A percentile compares a stretch with the other conserved stretches of the same genome.
Conservation (phyloP, 352 stramenopile species). For the Phytopythium aichiense region DNA sequence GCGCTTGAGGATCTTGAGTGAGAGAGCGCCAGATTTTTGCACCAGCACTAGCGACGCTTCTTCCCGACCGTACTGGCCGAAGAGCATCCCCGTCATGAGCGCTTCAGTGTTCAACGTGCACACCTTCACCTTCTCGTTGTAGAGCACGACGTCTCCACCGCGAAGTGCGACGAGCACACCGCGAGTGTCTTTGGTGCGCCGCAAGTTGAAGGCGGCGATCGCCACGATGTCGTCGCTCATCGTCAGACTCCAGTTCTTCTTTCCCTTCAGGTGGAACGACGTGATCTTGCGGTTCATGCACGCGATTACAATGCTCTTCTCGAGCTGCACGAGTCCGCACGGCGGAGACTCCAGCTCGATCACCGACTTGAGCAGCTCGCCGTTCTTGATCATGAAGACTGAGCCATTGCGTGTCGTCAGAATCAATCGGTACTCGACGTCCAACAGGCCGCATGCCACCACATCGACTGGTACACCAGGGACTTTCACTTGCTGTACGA, state of each 20-base stretch:
- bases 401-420: slow-evolving; percentile 82
- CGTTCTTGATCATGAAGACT: slow-evolving; percentile 91
- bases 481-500: slow-evolving; percentile 64
- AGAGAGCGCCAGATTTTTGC: slow-evolving; percentile 73
- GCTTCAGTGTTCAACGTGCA: slow-evolving; percentile 64
- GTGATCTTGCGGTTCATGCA: slow-evolving; percentile 85
- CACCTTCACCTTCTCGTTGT: slow-evolving; percentile 87
- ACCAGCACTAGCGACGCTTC: slow-evolving; percentile 82
- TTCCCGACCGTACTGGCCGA: slow-evolving; percentile 87
- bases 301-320: slow-evolving; percentile 85
- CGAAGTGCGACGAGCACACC: slow-evolving; percentile 82
- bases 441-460: slow-evolving; percentile 58
- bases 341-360: slow-evolving; percentile 85
- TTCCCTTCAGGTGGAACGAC: slow-evolving; percentile 89
- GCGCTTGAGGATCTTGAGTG: slow-evolving; percentile 87
- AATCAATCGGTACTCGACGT: slow-evolving; percentile 86
- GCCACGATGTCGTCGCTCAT: slow-evolving; percentile 84
- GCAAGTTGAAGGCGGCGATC: slow-evolving; percentile 69
- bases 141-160: slow-evolving; percentile 83
- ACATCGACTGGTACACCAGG: slow-evolving; percentile 75
- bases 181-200: slow-evolving; percentile 68
- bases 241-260: slow-evolving; percentile 88
- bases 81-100: slow-evolving; percentile 72
- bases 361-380: slow-evolving; percentile 77
- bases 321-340: slow-evolving; percentile 70